A percentile compares a stretch with the other conserved stretches of the same genome.
Conservation (phyloP, 2,329 filamentous ascomycete genomes). For the Aureobasidium sp. region DNA sequence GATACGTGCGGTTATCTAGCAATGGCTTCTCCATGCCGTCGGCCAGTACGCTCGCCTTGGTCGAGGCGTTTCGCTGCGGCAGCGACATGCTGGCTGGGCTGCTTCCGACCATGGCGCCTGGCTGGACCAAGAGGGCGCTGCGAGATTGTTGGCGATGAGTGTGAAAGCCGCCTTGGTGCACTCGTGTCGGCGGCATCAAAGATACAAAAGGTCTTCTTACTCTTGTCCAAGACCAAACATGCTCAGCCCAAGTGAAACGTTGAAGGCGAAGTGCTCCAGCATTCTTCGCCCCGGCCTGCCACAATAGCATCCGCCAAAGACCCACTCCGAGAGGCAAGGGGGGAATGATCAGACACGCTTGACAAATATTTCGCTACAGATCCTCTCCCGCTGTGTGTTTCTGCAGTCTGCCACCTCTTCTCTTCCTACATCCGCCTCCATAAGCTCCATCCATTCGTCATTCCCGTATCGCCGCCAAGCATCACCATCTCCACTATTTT, state of each 20-base stretch:
- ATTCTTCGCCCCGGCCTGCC: constrained; percentile 8
- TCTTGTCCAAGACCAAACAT: constrained; percentile 13
- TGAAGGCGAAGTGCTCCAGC: constrained; percentile 15
- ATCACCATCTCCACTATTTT: background rate
- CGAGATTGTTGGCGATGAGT: constrained; percentile 7
- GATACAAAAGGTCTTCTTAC: constrained; percentile 13
- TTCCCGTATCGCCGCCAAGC: background rate
- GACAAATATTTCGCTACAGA: background rate
- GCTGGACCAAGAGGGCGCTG: background rate
- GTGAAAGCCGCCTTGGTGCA: background rate
- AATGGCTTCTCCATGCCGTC: constrained; percentile 74
- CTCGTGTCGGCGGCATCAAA: background rate
- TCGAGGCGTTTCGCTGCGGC: constrained; percentile 18
- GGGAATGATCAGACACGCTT: background rate
- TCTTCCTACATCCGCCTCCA: background rate
- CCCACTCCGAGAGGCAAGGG: constrained; percentile 8
- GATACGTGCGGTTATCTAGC: constrained; percentile 78
- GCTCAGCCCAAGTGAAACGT: constrained; percentile 15
- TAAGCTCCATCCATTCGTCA: constrained; percentile 6
- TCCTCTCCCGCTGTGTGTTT: background rate
- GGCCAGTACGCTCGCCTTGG: constrained; percentile 38
- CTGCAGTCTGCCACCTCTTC: background rate
- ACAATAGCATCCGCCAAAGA: constrained; percentile 14
- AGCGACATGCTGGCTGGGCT: constrained; percentile 13
- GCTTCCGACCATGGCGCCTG: constrained; percentile 20